Percentiles rank a stretch among this genome's conserved stretches.
These are phyloP conservation scores for Ganoderma sp. DNA, from an alignment of 1,284 basidiomycete genomes.

Conservation along the genomic window DNA sequence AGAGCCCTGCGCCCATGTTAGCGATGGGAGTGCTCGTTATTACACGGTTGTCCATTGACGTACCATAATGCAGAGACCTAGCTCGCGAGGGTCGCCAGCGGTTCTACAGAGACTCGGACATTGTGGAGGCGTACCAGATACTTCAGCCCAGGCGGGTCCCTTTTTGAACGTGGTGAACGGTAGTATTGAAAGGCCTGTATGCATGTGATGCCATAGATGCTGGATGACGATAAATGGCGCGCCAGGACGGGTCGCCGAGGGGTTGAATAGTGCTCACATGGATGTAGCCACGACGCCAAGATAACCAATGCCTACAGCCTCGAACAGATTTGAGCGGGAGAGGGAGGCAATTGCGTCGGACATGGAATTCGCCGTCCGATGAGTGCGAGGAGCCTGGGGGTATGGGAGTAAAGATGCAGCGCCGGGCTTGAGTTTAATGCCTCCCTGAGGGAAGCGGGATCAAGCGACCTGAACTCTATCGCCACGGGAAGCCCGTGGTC, in stretches of 20 bases:
- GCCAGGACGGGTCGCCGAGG: too few relatives aligned
- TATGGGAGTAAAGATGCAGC: not conserved
- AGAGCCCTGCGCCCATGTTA: not conserved
- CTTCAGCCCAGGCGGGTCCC: not conserved
- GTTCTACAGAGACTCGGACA: not conserved
- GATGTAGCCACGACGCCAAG: not conserved
- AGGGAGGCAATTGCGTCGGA: not conserved
- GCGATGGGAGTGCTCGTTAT: too few relatives aligned
- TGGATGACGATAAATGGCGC: not conserved
- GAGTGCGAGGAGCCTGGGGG: not conserved
- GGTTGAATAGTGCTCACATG: not conserved
- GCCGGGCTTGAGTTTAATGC: not conserved
- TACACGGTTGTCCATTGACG: not conserved
- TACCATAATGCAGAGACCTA: not conserved
- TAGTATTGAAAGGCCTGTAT: not conserved
- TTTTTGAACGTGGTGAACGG: not conserved
- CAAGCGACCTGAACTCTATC: not conserved
- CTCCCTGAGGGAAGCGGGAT: not conserved
- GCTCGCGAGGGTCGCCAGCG: not conserved
- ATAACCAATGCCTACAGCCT: not conserved
- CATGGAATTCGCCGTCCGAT: not conserved
- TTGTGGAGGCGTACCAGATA: not conserved
- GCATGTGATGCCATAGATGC: not conserved
- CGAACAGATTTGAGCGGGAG: not conserved
- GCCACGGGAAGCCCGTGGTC: not conserved